Base-by-base conservation (phyloP, 2,329 filamentous ascomycete genomes). In the Pyrenophora graminea region DNA sequence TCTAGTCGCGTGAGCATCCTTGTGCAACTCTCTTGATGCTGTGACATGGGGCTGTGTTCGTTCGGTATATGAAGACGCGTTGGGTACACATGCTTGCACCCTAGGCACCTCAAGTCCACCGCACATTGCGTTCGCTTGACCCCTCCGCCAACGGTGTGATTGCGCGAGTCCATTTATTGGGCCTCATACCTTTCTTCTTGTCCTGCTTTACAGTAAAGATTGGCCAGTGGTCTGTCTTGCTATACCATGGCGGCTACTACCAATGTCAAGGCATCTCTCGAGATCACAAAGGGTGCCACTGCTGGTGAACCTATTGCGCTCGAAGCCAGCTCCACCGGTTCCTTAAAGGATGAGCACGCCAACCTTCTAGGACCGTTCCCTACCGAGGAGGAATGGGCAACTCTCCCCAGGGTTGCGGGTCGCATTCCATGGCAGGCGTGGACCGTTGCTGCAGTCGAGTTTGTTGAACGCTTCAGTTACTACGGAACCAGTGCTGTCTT, bases 401-500 rank as follows among this genome's bases (percentile, higher is more conserved):
- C 69, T 8, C 67, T 74, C 12, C 71, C 66, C 18, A 65, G 71
- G 44, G 71, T 74, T 15, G 41, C 71, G 30, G 70, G 67, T 31
- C 42, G 50, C 17, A 73, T 74, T 23, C 68, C 72, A 18, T 69
- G 69, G 66, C 66, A 64, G 27, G 70, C 67, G 2, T 73, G 64
- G 63, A 72, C 70, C 45, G 65, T 73, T 23, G 69, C 69, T 41
- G 61, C 58, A 30, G 68, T 74, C 37, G 71, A 73, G 47, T 66
- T 73, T 17, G 63, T 65, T 7, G 71, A 74, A 53, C 67, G 70
- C 37, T 68, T 74, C 53, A 69, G 68, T 17, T 72, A 72, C 59
- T 72, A 74, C 38, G 71, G 69, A 38, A 74, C 71, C 5, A 69
- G 63, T 21, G 67, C 68, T 43, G 70, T 73, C 17, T 74, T 51